Evolutionary conservation across 345 rosid genomes (phyloP).

Genomic region (Pistacia integerrima): DNA sequence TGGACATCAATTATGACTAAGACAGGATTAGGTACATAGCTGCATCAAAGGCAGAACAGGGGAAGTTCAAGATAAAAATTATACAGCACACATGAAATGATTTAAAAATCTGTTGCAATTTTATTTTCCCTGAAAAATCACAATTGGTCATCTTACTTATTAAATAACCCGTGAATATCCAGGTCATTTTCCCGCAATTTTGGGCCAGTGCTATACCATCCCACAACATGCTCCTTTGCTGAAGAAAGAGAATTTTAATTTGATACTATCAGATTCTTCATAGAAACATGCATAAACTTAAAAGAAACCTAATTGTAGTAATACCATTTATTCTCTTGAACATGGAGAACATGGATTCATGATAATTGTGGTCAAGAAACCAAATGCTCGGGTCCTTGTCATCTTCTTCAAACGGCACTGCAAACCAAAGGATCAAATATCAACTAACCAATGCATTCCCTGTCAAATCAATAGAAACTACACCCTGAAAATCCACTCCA

Average conservation of each 20-base stretch:
- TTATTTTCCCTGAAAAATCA: background rate
- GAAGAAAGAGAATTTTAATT: constrained; percentile 16
- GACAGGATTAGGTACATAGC: constrained; percentile 76
- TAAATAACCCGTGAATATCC: constrained; percentile 70
- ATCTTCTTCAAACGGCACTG: constrained; percentile 95
- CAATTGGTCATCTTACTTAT: constrained; percentile 47
- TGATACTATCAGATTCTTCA: constrained; percentile 5
- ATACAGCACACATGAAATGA: background rate
- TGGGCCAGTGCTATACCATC: constrained; percentile 96
- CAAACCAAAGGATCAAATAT: constrained; percentile 15
- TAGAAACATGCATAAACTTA: background rate
- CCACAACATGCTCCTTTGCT: constrained; percentile 97
- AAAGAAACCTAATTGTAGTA: background rate
- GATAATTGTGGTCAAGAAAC: constrained; percentile 93
- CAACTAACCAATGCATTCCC: background rate
- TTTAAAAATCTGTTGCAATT: background rate
- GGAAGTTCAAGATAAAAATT: constrained; percentile 1
- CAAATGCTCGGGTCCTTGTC: constrained; percentile 82
- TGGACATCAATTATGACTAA: constrained; percentile 71
- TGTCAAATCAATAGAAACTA: background rate
- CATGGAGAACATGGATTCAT: constrained; percentile 90
- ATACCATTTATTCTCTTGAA: constrained; percentile 93
- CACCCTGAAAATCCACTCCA: background rate
- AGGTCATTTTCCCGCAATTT: constrained; percentile 85
- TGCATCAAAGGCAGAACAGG: constrained; percentile 23